Evolutionary conservation across 768 basidiomycete genomes (phyloP), one percentile per base, ranked within the genome.

Genomic region (Termitomyces sp.): DNA sequence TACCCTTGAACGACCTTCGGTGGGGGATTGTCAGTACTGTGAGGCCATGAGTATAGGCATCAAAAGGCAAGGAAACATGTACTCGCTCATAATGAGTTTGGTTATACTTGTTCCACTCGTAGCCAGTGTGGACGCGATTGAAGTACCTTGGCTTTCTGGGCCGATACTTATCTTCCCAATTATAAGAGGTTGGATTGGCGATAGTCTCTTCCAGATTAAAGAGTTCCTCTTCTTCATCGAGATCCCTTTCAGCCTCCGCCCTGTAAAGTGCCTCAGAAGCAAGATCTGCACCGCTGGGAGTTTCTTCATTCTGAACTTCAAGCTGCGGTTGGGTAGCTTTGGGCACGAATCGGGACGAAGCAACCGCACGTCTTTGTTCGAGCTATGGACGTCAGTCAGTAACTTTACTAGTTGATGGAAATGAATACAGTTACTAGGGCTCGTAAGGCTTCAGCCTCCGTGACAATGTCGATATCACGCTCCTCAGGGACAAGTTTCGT

Each of bases 101-200:
- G 71, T 98, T 98, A 73, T 98, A 99, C 77, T 98, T 98, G 79
- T 96, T 98, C 97, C 97, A 99, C 70, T 99, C 97, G 69, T 96
- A 99, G 28, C 97, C 97, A 31, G 97, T 99, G 68, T 98, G 94
- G 26, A 98, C 97, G 57, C 97, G 87, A 69, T 99, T 99, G 77
- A 98, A 98, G 77, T 98, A 99, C 61, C 95, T 81, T 46, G 97
- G 97, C 71, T 98, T 99, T 36, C 97, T 82, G 31, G 97, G 96
- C 39, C 97, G 81, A 66, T 96, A 98, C 70, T 98, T 96, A 78
- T 99, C 97, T 75, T 96, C 94, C 97, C 96, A 98, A 65, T 92
- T 92, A 72, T 98, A 98, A 4, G 87, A 85, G 1, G 86, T 88
- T 16, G 91, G 88, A 63, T 92, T 85, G 18, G 77, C 77, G 51